Base-by-base conservation (phyloP, 2,329 filamentous ascomycete genomes). In the Diaporthe sp. region DNA sequence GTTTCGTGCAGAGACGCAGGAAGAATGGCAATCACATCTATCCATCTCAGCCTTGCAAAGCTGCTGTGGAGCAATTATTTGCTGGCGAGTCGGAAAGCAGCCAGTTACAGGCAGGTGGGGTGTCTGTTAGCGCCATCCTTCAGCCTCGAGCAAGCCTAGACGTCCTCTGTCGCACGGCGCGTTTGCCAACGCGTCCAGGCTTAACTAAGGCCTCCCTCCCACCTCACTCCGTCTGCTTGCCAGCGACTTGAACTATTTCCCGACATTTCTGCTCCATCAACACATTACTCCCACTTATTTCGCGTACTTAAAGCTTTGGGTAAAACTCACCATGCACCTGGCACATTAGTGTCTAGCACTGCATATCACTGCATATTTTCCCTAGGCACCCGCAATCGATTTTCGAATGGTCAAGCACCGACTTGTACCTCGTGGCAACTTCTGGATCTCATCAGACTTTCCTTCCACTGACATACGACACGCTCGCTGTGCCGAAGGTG, bases 31-130 rank as follows among this genome's bases (percentile, higher is more conserved):
- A 19, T 42, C 25, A 53, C 37, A 46, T 49, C 7, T 5, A 44
- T 55, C 9, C n/a, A 51, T 42, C 46, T 73, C 70, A 73, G 70
- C 70, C 70, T 73, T 73, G 70, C 58, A 62, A 73, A 73, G 70
- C 58, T 73, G 70, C 46, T 55, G 57, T 73, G 70, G 70, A 51
- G 55, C 46, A 17, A 62, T 42, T 31, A 39, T 44, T 19, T 15
- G 46, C 58, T 73, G 39, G 46, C 70, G 46, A 73, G 49, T 73
- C 58, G 70, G 70, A 55, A 42, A 44, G 58, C 65, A 55, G 49
- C 65, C 65, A 42, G 34, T 19, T 55, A 28, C 65, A 39, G 65
- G 31, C n/a, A 69, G 22, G 65, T 53, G 46, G 46, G 65, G 65
- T 19, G 31, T 15, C 39, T 55, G 49, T 42, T 69, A 69, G 65